These are phyloP conservation scores for Neostapfia colusana DNA, from an alignment of 176 grass and related monocot species.

Conservation along the genomic window DNA sequence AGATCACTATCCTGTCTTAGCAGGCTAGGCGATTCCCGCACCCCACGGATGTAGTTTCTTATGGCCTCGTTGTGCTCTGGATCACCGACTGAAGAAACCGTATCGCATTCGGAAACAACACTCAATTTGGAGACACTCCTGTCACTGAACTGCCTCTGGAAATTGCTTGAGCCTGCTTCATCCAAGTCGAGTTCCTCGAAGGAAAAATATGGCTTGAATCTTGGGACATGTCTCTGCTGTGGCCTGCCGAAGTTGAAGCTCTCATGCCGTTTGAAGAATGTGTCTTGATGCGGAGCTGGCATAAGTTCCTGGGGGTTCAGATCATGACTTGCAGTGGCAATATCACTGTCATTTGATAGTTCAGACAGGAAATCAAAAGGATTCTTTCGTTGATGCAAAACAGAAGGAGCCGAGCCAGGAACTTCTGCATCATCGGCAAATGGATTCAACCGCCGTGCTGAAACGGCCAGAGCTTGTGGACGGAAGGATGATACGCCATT, in stretches of 20 bases:
- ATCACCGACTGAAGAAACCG: constrained; percentile 26
- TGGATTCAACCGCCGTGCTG: constrained; percentile 43
- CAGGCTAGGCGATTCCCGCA: constrained; percentile 16
- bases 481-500: constrained; percentile 46
- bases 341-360: constrained; percentile 32
- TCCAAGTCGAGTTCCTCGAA: background rate
- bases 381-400: constrained; percentile 49
- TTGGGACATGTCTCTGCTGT: constrained; percentile 37
- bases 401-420: constrained; percentile 80
- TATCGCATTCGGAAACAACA: constrained; percentile 39
- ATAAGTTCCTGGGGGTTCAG: constrained; percentile 24
- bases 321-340: constrained; percentile 21
- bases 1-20: constrained; percentile 8
- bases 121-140: constrained; percentile 49
- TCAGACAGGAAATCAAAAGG: constrained; percentile 60
- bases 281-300: constrained; percentile 33
- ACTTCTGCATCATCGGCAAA: constrained; percentile 48
- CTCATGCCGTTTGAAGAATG: constrained; percentile 61
- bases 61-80: constrained; percentile 27
- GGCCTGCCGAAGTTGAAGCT: constrained; percentile 65
- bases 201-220: constrained; percentile 49
- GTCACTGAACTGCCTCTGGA: constrained; percentile 55
- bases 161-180: constrained; percentile 31
- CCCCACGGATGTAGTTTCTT: constrained; percentile 5
- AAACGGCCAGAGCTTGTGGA: constrained; percentile 48